Conservation (phyloP, 1,284 basidiomycete species). For the Cryptococcus deneoformans region DNA sequence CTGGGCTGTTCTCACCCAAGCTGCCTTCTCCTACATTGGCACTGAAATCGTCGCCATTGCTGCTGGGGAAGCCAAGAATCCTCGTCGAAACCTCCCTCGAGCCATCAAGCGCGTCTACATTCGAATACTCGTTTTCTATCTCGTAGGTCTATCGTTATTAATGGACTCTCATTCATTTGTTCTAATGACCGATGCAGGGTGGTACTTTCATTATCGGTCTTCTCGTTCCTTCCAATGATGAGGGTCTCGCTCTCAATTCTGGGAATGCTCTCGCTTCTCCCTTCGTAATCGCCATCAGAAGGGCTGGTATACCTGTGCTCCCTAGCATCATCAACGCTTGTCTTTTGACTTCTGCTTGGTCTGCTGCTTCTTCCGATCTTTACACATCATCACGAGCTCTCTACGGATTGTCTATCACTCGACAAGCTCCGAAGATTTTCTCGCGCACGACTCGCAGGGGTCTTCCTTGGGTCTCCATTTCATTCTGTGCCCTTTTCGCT, state of each 20-base stretch:
- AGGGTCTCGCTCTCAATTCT: conserved; percentile 56
- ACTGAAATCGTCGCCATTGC: conserved; percentile 51
- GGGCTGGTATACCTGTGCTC: conserved; percentile 68
- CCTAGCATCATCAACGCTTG: conserved; percentile 67
- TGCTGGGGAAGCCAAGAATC: conserved; percentile 56
- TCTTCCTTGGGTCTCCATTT: conserved; percentile 69
- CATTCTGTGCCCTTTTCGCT: conserved; percentile 64
- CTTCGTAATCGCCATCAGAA: conserved; percentile 68
- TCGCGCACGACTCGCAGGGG: conserved; percentile 61
- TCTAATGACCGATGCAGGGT: conserved; percentile 38
- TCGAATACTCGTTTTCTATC: conserved; percentile 71
- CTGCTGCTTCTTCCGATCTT: conserved; percentile 56
- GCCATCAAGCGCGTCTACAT: conserved; percentile 72
- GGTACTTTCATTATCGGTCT: conserved; percentile 62
- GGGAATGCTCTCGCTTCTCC: conserved; percentile 71
- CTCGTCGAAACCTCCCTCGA: conserved; percentile 70
- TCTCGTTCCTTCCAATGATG: conserved; percentile 66
- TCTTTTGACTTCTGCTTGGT: conserved; percentile 58
- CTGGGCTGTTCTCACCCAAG: conserved; percentile 53
- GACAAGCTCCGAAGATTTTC: conserved; percentile 55
- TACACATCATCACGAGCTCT: conserved; percentile 57
- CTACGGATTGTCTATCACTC: conserved; percentile 53
- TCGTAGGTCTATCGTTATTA: conserved; percentile 33
- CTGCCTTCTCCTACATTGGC: conserved; percentile 48
- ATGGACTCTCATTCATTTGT: conserved; percentile 64